Evolutionary conservation across 306 rosid genomes (phyloP).

Genomic region (Gleditsia sinensis): DNA sequence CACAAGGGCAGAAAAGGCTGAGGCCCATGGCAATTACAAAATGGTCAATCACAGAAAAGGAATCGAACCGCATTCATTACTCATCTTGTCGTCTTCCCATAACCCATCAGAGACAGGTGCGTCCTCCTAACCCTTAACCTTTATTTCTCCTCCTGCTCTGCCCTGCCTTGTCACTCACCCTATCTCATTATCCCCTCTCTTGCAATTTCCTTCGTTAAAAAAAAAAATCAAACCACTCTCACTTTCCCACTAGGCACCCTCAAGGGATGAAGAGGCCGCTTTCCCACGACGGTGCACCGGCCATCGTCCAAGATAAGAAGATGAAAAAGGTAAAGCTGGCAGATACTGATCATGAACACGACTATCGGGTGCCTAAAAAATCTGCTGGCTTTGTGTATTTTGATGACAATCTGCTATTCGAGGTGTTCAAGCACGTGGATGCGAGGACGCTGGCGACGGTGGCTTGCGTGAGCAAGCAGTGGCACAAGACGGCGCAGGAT

Average conservation of each 20-base stretch:
- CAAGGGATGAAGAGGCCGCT: conserved; percentile 54
- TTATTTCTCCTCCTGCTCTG: no score
- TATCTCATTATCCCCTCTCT: no score
- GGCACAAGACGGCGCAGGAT: conserved; percentile 72
- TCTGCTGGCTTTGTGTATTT: conserved; percentile 41
- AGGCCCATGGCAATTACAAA: no score
- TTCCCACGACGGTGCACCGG: conserved; percentile 22
- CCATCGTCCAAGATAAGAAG: conserved; percentile 32
- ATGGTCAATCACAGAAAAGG: conserved; percentile 39
- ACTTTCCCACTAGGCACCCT: no score
- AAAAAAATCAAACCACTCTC: no score
- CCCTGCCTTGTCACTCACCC: no score
- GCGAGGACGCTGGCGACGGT: conserved; percentile 63
- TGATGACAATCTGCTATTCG: conserved; percentile 69
- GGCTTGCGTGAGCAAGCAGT: conserved; percentile 68
- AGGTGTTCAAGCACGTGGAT: conserved; percentile 81
- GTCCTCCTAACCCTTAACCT: neutral
- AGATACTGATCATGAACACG: neutral
- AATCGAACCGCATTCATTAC: conserved; percentile 56
- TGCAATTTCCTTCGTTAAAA: no score
- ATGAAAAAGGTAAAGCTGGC: conserved; percentile 49
- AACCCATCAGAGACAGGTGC: conserved; percentile 31
- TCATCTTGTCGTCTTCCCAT: conserved; percentile 62
- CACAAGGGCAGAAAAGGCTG: neutral
- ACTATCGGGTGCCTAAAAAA: neutral